Evolutionary conservation across 2,329 filamentous ascomycete species (phyloP).

Genomic region (Colletotrichum chlorophyti): DNA sequence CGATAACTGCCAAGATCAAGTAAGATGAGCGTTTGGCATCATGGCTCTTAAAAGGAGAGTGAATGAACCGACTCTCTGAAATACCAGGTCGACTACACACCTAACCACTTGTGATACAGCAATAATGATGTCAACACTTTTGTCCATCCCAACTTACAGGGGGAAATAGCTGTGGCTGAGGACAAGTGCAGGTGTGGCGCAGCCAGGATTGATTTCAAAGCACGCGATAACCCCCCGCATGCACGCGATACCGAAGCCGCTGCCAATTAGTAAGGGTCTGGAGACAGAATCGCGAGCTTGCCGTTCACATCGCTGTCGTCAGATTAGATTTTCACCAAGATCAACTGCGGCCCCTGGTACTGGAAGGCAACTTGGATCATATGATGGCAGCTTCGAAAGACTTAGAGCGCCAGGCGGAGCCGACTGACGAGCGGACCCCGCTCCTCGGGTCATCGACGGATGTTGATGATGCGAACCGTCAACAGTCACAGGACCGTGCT

Average conservation of each 20-base stretch:
- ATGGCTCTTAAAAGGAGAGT: too few species aligned
- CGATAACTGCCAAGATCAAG: too few species aligned
- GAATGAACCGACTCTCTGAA: too few species aligned
- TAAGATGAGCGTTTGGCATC: too few species aligned
- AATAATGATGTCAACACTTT: background rate
- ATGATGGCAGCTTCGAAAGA: constrained; percentile 13
- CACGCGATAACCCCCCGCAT: constrained; percentile 27
- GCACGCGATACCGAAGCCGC: constrained; percentile 22
- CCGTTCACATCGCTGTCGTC: background rate
- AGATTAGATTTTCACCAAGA: too few species aligned
- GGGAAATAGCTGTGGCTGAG: constrained; percentile 5
- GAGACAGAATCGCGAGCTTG: background rate
- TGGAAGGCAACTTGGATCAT: too few species aligned
- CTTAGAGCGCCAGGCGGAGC: constrained; percentile 12
- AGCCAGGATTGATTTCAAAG: constrained; percentile 11
- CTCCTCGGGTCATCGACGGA: constrained; percentile 27
- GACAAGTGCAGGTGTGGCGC: constrained; percentile 16
- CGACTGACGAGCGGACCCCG: constrained; percentile 31
- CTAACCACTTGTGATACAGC: background rate
- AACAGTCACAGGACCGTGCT: background rate
- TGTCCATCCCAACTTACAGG: background rate
- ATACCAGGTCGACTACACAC: too few species aligned
- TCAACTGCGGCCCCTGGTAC: too few species aligned
- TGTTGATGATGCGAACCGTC: background rate
- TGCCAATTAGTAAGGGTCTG: constrained; percentile 18